Base-by-base conservation (phyloP, 306 rosid species). In the Acacia confusa region DNA sequence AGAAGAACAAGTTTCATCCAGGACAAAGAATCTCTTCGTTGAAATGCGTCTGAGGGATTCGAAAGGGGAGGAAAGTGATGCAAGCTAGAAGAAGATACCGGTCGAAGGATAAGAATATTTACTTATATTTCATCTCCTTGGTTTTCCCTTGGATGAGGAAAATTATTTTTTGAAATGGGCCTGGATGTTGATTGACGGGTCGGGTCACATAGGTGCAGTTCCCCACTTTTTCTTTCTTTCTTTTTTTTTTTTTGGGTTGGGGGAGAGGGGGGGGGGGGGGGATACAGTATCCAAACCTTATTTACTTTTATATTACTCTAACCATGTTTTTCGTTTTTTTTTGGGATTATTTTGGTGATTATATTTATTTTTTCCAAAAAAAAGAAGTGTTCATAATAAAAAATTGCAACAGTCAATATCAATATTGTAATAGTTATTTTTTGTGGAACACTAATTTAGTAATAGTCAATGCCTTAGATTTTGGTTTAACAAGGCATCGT, bases 51-150 rank as follows among this genome's bases (percentile, higher is more conserved):
- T 20, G 28, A 17, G 48, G n/a, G 30, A 41, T 16, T n/a, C 15
- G 53, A 40, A 69, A 69, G 74, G 2, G 50, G 34, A 69, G 74
- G 74, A 69, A 40, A 69, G 41, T 22, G 52, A 69, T 41, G n/a
- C 53, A n/a, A 69, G 53, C 41, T 10, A 44, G 52, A 38, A 20
- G 72, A 68, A 9, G 48, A 68, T 38, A 69, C 15, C 27, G 7
- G 1, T 15, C 2, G 34, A 41, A 12, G 52, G 74, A 68, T 12
- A 40, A 69, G 34, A 69, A 69, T 40, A 69, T 38, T 69, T n/a
- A 0, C 16, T 53, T 53, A 7, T 53, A 53, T 53, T 20, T 53
- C 60, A 20, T 19, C 58, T 4, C 32, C 7, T 30, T 6, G 7
- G 9, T 30, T 82, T 4, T 84, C 73, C 67, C 53, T 74, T 25